Evolutionary conservation across 2,329 filamentous ascomycete species (phyloP), one percentile per base, ranked within the genome.

Genomic region (Sporothrix humicola): DNA sequence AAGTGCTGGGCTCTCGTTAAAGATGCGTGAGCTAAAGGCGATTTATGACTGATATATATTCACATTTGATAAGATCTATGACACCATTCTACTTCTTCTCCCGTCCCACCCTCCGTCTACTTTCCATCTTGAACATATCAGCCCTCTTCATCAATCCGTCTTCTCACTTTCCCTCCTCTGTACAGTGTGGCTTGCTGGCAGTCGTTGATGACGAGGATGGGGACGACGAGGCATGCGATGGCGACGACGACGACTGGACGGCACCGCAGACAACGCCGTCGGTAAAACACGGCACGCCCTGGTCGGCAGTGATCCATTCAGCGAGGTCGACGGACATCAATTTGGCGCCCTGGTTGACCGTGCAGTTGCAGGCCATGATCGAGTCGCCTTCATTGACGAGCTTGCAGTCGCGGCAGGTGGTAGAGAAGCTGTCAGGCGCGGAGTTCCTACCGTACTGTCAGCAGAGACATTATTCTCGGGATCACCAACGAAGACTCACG

Each of bases 1-100:
- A 88, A 87, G 77, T 89, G 87, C 77, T 89, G 87, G 87, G 79
- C 82, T 1, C 78, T 88, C 15, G 81, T 83, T 10, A 81, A 79
- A 70, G 77, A 79, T 9, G 42, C 48, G 31, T 71, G n/a, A 37
- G 31, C 31, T 37, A 37, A 37, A 37, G 31, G 31, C 4, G 31
- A 37, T 37, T 37, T 5, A 37, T 37, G 31, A 37, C 31, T 37
- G 31, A 37, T 7, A 37, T 37, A 37, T 37, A 37, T 37, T 37
- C 4, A 5, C 31, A 37, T 37, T 37, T 37, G 7, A 37, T 37
- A 37, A 6, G 31, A 37, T 37, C 23, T 37, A 37, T 5, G 31
- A 37, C 31, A 37, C 31, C 31, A 37, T 37, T 37, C 31, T 37
- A 37, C 31, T 37, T 37, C 31, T 37, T 2, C 31, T 7, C 4